phyloP scores from a whole-genome alignment of 768 basidiomycete genomes.

The Auricularia auricula-judae region DNA sequence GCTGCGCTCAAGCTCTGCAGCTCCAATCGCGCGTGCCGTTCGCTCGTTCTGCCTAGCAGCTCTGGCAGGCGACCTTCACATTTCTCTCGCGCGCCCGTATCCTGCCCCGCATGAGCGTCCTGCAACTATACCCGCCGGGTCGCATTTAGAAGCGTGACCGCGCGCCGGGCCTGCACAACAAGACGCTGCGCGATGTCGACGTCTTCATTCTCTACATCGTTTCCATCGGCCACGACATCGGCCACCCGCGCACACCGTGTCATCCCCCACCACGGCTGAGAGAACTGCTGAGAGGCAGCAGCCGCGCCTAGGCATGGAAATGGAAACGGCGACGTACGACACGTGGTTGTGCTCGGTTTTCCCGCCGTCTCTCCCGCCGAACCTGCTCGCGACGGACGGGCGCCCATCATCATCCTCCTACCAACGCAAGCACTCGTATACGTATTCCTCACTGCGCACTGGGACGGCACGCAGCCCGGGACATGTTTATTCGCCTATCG shows the following conservation, averaged over 20 bases:
- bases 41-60: too few species aligned
- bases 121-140: slow-evolving; percentile 25
- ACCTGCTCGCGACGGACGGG: slow-evolving; percentile 20
- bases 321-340: not conserved
- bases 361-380: slow-evolving; percentile 43
- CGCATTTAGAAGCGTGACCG: slow-evolving; percentile 16
- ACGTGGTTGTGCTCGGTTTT: slow-evolving; percentile 36
- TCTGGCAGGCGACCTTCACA: slow-evolving; percentile 83
- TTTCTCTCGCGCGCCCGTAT: slow-evolving; percentile 72
- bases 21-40: too few species aligned
- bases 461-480: too few species aligned
- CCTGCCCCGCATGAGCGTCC: slow-evolving; percentile 57
- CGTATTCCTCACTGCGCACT: too few species aligned
- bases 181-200: slow-evolving; percentile 45
- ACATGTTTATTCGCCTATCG: too few species aligned
- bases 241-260: slow-evolving; percentile 48
- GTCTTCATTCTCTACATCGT: slow-evolving; percentile 79
- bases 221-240: slow-evolving; percentile 95
- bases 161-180: slow-evolving; percentile 4
- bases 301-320: slow-evolving; percentile 22
- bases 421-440: too few species aligned
- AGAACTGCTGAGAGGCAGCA: slow-evolving; percentile 15
- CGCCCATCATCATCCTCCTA: slow-evolving; percentile 2
- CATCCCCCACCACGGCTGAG: slow-evolving; percentile 7
- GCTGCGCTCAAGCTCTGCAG: too few species aligned